Base-by-base conservation (phyloP, 345 rosid genomes). In the Aethionema arabicum region DNA sequence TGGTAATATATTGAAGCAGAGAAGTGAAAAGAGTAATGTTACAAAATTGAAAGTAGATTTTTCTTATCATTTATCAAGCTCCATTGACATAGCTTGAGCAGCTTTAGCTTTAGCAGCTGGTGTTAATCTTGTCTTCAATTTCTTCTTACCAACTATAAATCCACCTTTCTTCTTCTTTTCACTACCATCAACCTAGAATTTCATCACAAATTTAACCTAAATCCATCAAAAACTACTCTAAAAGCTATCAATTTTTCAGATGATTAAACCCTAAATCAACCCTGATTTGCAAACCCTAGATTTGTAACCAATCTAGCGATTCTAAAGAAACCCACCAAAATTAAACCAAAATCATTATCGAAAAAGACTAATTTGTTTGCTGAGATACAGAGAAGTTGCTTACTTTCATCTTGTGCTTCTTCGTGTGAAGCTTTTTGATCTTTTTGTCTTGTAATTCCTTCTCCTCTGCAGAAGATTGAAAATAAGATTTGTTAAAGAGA, bases 1-100 rank as follows among this genome's bases (percentile, higher is more conserved):
- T 21, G 27, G 27, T 21, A 21, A 21, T 21, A 21, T 21, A 21
- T 21, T 21, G 27, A 21, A 21, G 27, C 27, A 21, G 27, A 21
- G 27, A 21, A 21, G 27, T 21, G 27, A 21, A 21, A 21, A 21
- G 27, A 21, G 27, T 21, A 2, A 21, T 37, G 7, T 37, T 37
- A 10, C 7, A 37, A 37, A 6, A 37, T 37, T 37, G 40, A 10
- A 7, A 40, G n/a, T 40, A 8, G 10, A 40, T 37, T 37, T 51
- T 72, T 55, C 78, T 82, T 59, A 73, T 84, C 86, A 86, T n/a
- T 81, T 72, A 65, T 88, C 92, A 3, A 95, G 81, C 81, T 95
- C 97, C 99, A 95, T 90, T 4, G 95, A 96, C 99, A 95, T 90
- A 3, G 95, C 99, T 70, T 88, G 99, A 5, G 82, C 84, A 58